phyloP scores from a whole-genome alignment of 495 filamentous ascomycete genomes.

The Neurospora sp. region DNA sequence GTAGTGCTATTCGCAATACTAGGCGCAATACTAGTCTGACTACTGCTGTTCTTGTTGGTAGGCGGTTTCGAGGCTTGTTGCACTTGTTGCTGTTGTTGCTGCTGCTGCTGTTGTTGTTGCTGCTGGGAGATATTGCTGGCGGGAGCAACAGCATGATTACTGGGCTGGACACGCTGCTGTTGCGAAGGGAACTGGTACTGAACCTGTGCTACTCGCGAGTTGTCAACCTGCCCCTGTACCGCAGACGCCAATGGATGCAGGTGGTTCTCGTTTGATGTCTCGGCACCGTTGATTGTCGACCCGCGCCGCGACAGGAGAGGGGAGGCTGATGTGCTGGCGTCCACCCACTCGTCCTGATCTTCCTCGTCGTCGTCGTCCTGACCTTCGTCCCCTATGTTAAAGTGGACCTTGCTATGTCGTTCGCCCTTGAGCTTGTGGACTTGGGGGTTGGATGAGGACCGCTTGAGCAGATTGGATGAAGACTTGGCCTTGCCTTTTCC shows the following conservation, averaged over 20 bases:
- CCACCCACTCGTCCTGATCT: slow-evolving; percentile 43
- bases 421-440: slow-evolving; percentile 24
- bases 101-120: background rate
- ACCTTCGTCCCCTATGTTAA: slow-evolving; percentile 39
- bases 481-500: slow-evolving; percentile 31
- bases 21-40: background rate
- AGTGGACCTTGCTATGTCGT: slow-evolving; percentile 35
- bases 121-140: background rate
- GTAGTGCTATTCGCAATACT: slow-evolving; percentile 17
- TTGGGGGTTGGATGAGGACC: slow-evolving; percentile 31
- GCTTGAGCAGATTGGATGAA: slow-evolving; percentile 35
- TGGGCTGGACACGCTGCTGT: background rate
- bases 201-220: background rate
- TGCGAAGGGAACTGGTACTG: background rate
- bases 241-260: background rate
- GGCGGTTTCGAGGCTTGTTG: slow-evolving; percentile 3
- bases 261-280: slow-evolving; percentile 10
- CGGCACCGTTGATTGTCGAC: slow-evolving; percentile 31
- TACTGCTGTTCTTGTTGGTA: background rate
- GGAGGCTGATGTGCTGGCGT: slow-evolving; percentile 45
- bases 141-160: background rate
- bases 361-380: slow-evolving; percentile 26
- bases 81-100: slow-evolving; percentile 1
- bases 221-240: slow-evolving; percentile 10
- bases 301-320: slow-evolving; percentile 40